Percentiles rank a stretch among this genome's conserved stretches.
Evolutionary conservation across 306 rosid genomes (phyloP).

Genomic region (Cucurbita moschata): DNA sequence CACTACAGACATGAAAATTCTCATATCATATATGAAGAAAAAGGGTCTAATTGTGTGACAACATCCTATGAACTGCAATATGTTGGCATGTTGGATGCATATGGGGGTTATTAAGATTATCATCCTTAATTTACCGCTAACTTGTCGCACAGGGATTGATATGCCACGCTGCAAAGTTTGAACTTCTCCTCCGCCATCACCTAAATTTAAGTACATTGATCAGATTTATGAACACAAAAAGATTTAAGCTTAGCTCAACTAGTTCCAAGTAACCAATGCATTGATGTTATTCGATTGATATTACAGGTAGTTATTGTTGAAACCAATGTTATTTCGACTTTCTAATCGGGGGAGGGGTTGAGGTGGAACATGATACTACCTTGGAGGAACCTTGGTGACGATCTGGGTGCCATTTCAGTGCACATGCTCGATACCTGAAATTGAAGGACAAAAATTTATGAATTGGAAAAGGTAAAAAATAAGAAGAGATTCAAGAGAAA

Average conservation of each 20-base stretch:
- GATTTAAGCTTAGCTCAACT: not conserved
- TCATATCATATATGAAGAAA: not conserved
- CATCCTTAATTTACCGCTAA: conserved; percentile 24
- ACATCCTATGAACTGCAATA: not conserved
- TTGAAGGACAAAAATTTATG: not conserved
- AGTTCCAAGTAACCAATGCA: not conserved
- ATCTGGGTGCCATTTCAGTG: conserved; percentile 91
- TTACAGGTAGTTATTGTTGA: not conserved
- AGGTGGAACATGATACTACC: conserved; percentile 20
- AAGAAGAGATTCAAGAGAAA: not conserved
- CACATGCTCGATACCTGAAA: conserved; percentile 59
- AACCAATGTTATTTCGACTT: not conserved
- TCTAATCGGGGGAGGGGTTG: not conserved
- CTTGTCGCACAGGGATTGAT: conserved; percentile 58
- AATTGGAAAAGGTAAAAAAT: not conserved
- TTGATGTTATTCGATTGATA: not conserved
- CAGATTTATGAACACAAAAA: not conserved
- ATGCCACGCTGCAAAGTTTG: conserved; percentile 71
- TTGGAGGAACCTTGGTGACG: conserved; percentile 82
- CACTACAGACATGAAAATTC: not conserved
- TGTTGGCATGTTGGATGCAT: not conserved
- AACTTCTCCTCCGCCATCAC: conserved; percentile 72
- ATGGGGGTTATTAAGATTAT: not conserved
- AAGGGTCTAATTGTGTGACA: not conserved
- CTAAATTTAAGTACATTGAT: conserved; percentile 12